These are phyloP conservation scores for Trichoderma parareesei DNA, from an alignment of 495 filamentous ascomycete species.

Conservation along the genomic window DNA sequence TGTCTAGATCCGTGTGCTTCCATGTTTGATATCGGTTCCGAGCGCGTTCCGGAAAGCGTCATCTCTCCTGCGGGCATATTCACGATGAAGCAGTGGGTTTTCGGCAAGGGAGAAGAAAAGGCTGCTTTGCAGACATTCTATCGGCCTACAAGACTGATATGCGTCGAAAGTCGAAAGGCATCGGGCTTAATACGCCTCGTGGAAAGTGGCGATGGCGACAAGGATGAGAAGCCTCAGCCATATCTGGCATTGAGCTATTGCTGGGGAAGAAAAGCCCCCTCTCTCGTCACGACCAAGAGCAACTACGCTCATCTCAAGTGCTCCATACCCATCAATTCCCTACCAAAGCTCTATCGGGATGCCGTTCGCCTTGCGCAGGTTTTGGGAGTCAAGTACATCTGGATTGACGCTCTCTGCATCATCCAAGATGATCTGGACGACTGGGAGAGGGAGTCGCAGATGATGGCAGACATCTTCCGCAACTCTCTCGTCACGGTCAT, in stretches of 20 bases:
- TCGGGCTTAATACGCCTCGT: neutral
- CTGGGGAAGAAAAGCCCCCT: slow-evolving; percentile 11
- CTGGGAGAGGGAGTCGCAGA: slow-evolving; percentile 22
- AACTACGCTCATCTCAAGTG: neutral
- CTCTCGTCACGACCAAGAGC: neutral
- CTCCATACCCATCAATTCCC: neutral
- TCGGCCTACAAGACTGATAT: neutral
- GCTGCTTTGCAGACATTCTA: neutral
- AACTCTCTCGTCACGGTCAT: slow-evolving; percentile 19
- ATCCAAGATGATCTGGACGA: slow-evolving; percentile 26
- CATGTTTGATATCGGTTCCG: neutral
- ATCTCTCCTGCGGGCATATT: neutral
- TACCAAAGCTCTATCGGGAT: slow-evolving; percentile 15
- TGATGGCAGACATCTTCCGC: slow-evolving; percentile 24
- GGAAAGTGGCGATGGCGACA: neutral
- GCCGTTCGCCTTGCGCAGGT: slow-evolving; percentile 9
- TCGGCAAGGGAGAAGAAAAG: neutral
- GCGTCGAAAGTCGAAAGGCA: neutral
- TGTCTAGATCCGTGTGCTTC: neutral
- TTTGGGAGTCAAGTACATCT: slow-evolving; percentile 24
- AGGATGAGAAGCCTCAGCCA: neutral
- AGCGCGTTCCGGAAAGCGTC: neutral
- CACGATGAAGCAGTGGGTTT: neutral
- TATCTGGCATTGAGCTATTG: slow-evolving; percentile 14
- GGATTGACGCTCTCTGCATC: slow-evolving; percentile 32